Conservation (phyloP, 371 early-diverging fungal genomes). For the Lichtheimia ramosa region DNA sequence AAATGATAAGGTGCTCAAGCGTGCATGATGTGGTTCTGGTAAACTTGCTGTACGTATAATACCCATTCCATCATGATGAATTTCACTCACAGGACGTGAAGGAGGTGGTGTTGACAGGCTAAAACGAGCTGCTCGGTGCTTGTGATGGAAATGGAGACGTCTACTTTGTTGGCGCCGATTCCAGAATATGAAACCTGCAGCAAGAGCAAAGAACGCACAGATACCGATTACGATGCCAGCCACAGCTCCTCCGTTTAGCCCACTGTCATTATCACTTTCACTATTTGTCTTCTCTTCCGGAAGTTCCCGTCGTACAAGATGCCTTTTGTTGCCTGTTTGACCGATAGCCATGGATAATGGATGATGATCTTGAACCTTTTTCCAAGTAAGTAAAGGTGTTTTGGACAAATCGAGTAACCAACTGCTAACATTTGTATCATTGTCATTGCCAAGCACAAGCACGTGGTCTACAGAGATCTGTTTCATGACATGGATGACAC, state of each 20-base stretch:
- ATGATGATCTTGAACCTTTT: no score
- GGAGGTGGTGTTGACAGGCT: slow-evolving; percentile 26
- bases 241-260: slow-evolving; percentile 30
- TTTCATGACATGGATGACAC: no score
- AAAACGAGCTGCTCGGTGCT: slow-evolving; percentile 24
- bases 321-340: no score
- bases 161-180: slow-evolving; percentile 9
- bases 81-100: slow-evolving; percentile 7
- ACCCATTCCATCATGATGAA: neutral
- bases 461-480: no score
- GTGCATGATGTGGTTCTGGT: slow-evolving; percentile 1
- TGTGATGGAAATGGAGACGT: slow-evolving; percentile 2
- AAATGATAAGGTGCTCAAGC: slow-evolving; percentile 19
- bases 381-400: slow-evolving; percentile 14
- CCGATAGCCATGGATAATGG: no score
- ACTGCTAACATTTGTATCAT: neutral
- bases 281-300: no score
- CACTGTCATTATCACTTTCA: neutral
- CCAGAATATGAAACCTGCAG: slow-evolving; percentile 29
- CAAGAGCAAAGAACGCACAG: slow-evolving; percentile 21
- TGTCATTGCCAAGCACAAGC: no score
- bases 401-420: slow-evolving; percentile 21
- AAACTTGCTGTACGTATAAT: slow-evolving; percentile 7
- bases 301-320: no score
- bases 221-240: slow-evolving; percentile 41